These are phyloP conservation scores for Fusarium nelsonii DNA, from an alignment of 2,329 filamentous ascomycete species.

Conservation along the genomic window DNA sequence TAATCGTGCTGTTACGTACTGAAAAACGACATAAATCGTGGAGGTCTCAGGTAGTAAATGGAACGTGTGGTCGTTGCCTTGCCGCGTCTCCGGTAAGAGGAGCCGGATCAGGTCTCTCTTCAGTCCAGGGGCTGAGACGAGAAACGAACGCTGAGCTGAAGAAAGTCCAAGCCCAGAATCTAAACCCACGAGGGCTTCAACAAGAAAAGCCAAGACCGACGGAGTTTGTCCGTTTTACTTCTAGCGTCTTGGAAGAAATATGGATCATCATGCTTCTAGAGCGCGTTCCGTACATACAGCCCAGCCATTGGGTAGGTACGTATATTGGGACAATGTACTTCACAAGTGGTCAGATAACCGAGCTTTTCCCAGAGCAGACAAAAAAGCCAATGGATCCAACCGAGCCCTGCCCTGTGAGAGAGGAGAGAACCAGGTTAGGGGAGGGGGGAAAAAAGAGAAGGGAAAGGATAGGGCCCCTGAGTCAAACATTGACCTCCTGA, in stretches of 20 bases:
- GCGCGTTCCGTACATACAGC: slow-evolving; percentile 10
- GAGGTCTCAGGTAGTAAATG: not conserved
- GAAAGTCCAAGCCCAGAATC: too few species aligned
- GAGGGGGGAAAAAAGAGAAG: not conserved
- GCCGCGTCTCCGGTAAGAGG: slow-evolving; percentile 1
- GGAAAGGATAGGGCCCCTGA: slow-evolving; percentile 15
- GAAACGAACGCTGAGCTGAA: not conserved
- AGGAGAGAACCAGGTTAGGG: not conserved
- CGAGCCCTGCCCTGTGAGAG: not conserved
- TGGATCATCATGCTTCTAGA: slow-evolving; percentile 36
- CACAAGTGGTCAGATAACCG: slow-evolving; percentile 7
- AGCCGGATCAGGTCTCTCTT: not conserved
- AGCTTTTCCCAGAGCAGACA: slow-evolving; percentile 34
- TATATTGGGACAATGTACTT: too few species aligned
- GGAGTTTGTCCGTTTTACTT: slow-evolving; percentile 33
- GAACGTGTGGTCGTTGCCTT: not conserved
- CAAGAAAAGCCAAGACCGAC: slow-evolving; percentile 14
- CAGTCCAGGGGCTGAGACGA: not conserved
- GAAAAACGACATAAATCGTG: slow-evolving; percentile 11
- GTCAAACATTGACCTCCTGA: slow-evolving; percentile 22
- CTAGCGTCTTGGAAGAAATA: slow-evolving; percentile 37
- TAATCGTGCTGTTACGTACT: slow-evolving; percentile 18
- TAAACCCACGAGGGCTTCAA: not conserved
- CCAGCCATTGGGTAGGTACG: too few species aligned
- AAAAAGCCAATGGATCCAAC: not conserved